Base-by-base conservation (phyloP, 768 basidiomycete species). In the Kwoniella newhampshirensis region DNA sequence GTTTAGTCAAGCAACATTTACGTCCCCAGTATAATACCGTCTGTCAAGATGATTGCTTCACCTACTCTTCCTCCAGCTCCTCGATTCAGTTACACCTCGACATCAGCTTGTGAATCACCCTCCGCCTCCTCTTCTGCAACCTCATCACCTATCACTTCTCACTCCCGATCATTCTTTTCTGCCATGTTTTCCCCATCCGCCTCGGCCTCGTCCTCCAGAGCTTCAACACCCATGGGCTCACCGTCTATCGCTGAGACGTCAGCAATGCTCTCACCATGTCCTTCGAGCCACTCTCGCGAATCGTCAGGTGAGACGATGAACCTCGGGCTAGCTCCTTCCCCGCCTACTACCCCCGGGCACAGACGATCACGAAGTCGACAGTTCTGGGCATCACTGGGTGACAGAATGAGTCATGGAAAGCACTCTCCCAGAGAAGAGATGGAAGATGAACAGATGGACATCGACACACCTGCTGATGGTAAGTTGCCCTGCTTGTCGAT, bases 401-500 rank as follows among this genome's bases (percentile, higher is more conserved):
- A 28, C 44, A 26, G 39, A 37, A 46, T 60, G 23, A 36, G 53
- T 25, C 49, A 57, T 36, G 51, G 54, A n/a, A 61, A 61, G 30
- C 41, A 30, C 12, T n/a, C 41, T 13, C 12, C 27, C 13, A 45
- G 53, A 26, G 60, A 65, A 23, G 59, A 65, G 4, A 21, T 42
- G 12, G 58, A 62, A 13, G 61, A 62, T 28, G 60, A 64, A 43
- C 43, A 42, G 42, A 63, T 64, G 57, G 50, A 60, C 9, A 28
- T 66, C 30, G 64, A 68, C 25, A 54, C 48, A 17, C 39, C 43
- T 17, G 28, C 39, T 3, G 48, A 32, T 32, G 32, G 63, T 65
- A 50, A 60, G 63, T 54, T 6, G n/a, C 40, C 49, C 11, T 9
- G 11, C 25, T 35, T 51, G 17, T 40, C n/a, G 17, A 9, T 20